Base-by-base conservation (phyloP, 1,284 basidiomycete genomes). In the Takashimella tepidaria region DNA sequence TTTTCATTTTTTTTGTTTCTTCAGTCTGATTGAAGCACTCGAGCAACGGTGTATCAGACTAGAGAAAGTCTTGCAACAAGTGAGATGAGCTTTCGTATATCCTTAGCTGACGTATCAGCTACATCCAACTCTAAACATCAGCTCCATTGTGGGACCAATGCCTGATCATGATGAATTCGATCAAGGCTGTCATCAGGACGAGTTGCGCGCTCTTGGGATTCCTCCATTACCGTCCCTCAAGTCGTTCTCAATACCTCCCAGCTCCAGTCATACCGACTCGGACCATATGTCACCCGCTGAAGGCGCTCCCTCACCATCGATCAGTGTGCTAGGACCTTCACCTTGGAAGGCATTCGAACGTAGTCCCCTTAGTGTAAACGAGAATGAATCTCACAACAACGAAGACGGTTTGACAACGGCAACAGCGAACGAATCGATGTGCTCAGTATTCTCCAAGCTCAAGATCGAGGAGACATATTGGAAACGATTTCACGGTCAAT, bases 161-260 rank as follows among this genome's bases (percentile, higher is more conserved):
- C 77, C 89, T 4, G 60, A 84, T 48, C 82, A 85, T 31, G 87
- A 84, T 57, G 86, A 86, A 4, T 91, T 88, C 83, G 88, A 83
- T 47, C 59, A 69, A 21, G 44, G 50, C 3, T 21, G 55, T 0
- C 73, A 76, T 55, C 61, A 62, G 37, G 63, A 66, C 8, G 50
- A 58, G 4, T 63, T 76, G 4, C 60, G 58, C 23, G 31, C 53
- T 1, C 59, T 68, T 1, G 56, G 61, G n/a, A 73, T 75, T 41
- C 69, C 73, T 2, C 62, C 67, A 5, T 69, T 62, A 44, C 72
- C 72, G 1, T 55, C 64, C 0, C 48, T 71, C 37, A 72, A 70
- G 56, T 13, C 61, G 21, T 6, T n/a, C 22, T 20, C 31, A 4
- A 23, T 24, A 5, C 26, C 20, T 4, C 8, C n/a, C 2, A 3